A percentile compares a stretch with the other conserved stretches of the same genome.
Conservation (phyloP, 768 basidiomycete species). For the Calocybe gangraenosa region DNA sequence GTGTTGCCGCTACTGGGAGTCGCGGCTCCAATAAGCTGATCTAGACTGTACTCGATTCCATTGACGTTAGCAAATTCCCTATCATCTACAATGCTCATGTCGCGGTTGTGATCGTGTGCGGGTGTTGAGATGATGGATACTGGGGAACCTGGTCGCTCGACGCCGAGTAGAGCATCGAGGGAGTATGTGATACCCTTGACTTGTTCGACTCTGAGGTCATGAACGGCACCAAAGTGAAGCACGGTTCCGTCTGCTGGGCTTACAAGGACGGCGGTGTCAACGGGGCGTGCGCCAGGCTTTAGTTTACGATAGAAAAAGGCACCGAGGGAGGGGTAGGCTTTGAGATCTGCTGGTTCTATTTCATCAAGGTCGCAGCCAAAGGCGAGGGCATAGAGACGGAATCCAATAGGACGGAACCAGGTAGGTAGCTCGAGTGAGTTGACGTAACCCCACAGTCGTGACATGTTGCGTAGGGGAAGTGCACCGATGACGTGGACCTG, state of each 20-base stretch:
- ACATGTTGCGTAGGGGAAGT: slow-evolving; percentile 89
- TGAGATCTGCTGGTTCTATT: slow-evolving; percentile 75
- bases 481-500: slow-evolving; percentile 97
- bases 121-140: slow-evolving; percentile 36
- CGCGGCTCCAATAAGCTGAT: slow-evolving; percentile 69
- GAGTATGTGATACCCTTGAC: slow-evolving; percentile 98
- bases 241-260: slow-evolving; percentile 94
- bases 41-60: slow-evolving; percentile 93
- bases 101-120: slow-evolving; percentile 36
- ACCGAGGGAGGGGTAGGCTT: slow-evolving; percentile 80
- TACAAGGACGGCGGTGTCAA: slow-evolving; percentile 64
- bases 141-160: slow-evolving; percentile 49
- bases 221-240: slow-evolving; percentile 86
- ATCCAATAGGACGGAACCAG: slow-evolving; percentile 91
- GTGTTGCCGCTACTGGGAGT: slow-evolving; percentile 22
- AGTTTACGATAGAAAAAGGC: slow-evolving; percentile 94
- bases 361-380: slow-evolving; percentile 96
- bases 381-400: slow-evolving; percentile 77
- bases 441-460: slow-evolving; percentile 95
- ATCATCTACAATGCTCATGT: slow-evolving; percentile 71
- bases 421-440: slow-evolving; percentile 91
- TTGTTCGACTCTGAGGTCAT: slow-evolving; percentile 80
- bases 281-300: slow-evolving; percentile 76
- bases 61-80: slow-evolving; percentile 94
- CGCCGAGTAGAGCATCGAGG: slow-evolving; percentile 87